phyloP scores from a whole-genome alignment of 768 basidiomycete species.

The Omphalotus guepiniiformis region DNA sequence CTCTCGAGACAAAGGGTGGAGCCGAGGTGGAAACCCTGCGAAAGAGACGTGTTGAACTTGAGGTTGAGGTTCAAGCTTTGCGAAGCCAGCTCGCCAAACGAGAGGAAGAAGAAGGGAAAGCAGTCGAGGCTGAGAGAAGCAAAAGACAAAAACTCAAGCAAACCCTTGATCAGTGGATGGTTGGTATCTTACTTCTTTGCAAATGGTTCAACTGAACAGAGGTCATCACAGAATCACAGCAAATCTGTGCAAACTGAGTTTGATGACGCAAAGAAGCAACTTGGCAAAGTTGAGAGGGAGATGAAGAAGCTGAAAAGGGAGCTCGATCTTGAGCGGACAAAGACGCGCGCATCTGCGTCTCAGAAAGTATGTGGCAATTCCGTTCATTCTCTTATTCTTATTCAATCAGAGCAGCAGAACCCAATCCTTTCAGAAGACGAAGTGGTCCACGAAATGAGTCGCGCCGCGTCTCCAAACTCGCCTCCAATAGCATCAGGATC shows the following conservation, averaged over 20 bases:
- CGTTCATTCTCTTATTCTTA: not conserved
- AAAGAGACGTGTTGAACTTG: slow-evolving; percentile 52
- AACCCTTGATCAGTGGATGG: slow-evolving; percentile 43
- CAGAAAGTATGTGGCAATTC: slow-evolving; percentile 14
- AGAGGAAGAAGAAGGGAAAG: slow-evolving; percentile 29
- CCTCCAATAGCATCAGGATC: slow-evolving; percentile 4
- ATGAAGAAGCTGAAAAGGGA: slow-evolving; percentile 42
- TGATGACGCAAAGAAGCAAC: slow-evolving; percentile 28
- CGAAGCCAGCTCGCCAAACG: slow-evolving; percentile 33
- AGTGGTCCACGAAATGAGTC: slow-evolving; percentile 13
- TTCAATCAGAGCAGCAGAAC: not conserved
- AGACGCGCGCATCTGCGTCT: slow-evolving; percentile 25
- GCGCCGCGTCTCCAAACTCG: slow-evolving; percentile 15
- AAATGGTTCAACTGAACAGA: too few species aligned
- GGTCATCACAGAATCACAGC: slow-evolving; percentile 31
- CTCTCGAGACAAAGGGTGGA: slow-evolving; percentile 59
- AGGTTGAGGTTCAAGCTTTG: slow-evolving; percentile 48
- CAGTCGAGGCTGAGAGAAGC: slow-evolving; percentile 38
- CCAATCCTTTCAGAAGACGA: slow-evolving; percentile 19
- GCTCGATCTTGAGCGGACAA: slow-evolving; percentile 34
- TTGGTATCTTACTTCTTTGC: slow-evolving; percentile 17
- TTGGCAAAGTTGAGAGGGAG: slow-evolving; percentile 37
- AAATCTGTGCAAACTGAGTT: slow-evolving; percentile 32
- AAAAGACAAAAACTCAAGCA: slow-evolving; percentile 39
- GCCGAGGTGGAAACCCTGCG: slow-evolving; percentile 52